phyloP scores from a whole-genome alignment of 2,329 filamentous ascomycete genomes.

The Colletotrichum sp. region DNA sequence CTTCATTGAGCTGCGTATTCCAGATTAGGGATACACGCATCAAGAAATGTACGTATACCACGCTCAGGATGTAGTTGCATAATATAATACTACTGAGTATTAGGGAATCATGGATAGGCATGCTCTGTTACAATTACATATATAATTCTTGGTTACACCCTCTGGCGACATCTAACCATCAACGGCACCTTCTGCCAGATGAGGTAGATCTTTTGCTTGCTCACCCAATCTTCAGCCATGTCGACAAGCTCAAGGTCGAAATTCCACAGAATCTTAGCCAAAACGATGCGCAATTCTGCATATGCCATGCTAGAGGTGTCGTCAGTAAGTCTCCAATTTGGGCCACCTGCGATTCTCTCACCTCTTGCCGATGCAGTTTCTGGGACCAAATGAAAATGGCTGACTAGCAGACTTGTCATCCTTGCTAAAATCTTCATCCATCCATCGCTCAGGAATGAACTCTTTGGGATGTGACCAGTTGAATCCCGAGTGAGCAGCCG shows the following conservation, averaged over 20 bases:
- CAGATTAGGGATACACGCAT: neutral
- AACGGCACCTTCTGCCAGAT: conserved; percentile 38
- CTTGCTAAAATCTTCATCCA: conserved; percentile 14
- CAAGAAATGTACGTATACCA: neutral
- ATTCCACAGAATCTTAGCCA: conserved; percentile 47
- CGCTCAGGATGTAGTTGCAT: neutral
- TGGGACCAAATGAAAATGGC: conserved; percentile 51
- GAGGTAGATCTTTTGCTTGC: conserved; percentile 38
- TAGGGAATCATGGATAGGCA: neutral
- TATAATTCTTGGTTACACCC: neutral
- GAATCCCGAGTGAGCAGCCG: neutral
- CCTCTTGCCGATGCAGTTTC: conserved; percentile 57
- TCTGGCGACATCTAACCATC: neutral
- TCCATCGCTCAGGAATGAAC: conserved; percentile 45
- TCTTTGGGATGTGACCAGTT: conserved; percentile 36
- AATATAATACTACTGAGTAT: neutral
- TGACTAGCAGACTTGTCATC: conserved; percentile 40
- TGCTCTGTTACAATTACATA: neutral
- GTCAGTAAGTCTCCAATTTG: neutral
- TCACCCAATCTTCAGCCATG: conserved; percentile 38
- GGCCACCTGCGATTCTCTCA: conserved; percentile 22
- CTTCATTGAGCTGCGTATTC: neutral
- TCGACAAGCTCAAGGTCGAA: conserved; percentile 47
- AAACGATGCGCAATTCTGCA: conserved; percentile 51
- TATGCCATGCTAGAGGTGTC: conserved; percentile 40